These are phyloP conservation scores for Globisporangium viniferum DNA, from an alignment of 352 stramenopile genomes.

Conservation along the genomic window DNA sequence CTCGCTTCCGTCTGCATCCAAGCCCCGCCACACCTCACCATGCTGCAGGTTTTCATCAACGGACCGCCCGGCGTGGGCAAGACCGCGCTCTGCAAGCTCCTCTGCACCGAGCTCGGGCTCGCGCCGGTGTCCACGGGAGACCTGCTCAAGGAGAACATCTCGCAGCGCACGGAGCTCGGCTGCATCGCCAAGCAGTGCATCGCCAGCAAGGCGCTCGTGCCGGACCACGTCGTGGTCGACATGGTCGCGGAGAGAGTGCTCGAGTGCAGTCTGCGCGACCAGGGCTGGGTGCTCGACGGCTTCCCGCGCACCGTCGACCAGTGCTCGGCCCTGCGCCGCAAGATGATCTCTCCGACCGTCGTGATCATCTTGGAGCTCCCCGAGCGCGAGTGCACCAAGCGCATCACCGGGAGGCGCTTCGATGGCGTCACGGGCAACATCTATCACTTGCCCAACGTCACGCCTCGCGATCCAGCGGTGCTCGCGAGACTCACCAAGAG, in stretches of 20 bases:
- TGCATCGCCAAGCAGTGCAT: constrained; percentile 68
- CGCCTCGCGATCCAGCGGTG: constrained; percentile 39
- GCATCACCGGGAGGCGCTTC: constrained; percentile 56
- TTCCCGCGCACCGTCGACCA: constrained; percentile 71
- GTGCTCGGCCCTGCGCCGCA: constrained; percentile 36
- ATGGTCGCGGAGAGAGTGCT: constrained; percentile 68
- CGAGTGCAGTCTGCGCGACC: constrained; percentile 25
- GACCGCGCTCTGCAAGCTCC: constrained; percentile 56
- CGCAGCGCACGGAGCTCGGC: constrained; percentile 46
- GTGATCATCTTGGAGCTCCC: constrained; percentile 57
- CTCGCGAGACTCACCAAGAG: constrained; percentile 54
- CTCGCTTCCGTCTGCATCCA: neutral
- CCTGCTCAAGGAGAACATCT: constrained; percentile 71
- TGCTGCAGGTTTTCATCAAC: constrained; percentile 73
- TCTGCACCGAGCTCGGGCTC: constrained; percentile 56
- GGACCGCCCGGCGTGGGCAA: constrained; percentile 65
- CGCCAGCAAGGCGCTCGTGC: constrained; percentile 53
- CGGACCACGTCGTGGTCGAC: constrained; percentile 70
- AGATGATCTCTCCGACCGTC: constrained; percentile 46
- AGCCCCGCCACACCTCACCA: constrained; percentile 4
- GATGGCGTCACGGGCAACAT: constrained; percentile 56
- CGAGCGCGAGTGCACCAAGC: constrained; percentile 40
- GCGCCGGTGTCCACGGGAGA: constrained; percentile 66
- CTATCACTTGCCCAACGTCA: constrained; percentile 47
- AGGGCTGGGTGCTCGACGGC: constrained; percentile 70